phyloP scores from a whole-genome alignment of 805 yeast genomes.

The Saturnispora serradocipensis region DNA sequence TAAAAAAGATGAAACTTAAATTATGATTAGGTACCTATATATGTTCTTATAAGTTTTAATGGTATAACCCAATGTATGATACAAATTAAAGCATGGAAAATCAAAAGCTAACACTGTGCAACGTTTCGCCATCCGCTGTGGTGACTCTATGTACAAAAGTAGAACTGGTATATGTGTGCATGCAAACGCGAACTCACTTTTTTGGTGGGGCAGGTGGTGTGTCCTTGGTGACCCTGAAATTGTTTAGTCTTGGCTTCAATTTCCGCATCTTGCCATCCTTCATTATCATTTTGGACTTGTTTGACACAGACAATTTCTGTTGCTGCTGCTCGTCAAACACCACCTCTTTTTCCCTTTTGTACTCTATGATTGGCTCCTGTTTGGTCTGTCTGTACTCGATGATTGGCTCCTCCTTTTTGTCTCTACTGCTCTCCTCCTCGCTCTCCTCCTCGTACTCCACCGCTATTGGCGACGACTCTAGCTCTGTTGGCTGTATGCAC shows the following conservation, averaged over 20 bases:
- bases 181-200: not conserved
- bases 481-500: not conserved
- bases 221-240: not conserved
- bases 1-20: not conserved
- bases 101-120: not conserved
- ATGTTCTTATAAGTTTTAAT: not conserved
- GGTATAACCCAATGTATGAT: not conserved
- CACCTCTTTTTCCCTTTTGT: not conserved
- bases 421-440: not conserved
- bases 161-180: not conserved
- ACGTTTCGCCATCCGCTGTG: not conserved
- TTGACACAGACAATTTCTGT: not conserved
- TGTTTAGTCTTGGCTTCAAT: constrained; percentile 11
- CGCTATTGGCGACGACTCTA: not conserved
- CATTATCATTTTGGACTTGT: constrained; percentile 7
- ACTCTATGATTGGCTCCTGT: not conserved
- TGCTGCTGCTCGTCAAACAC: constrained; percentile 5
- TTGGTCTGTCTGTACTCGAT: not conserved
- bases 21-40: not conserved
- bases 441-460: constrained; percentile 7
- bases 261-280: constrained; percentile 14
- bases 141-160: not conserved
- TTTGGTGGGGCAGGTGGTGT: not conserved
- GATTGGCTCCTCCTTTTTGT: not conserved
- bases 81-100: not conserved